Base-by-base conservation (phyloP, 2,329 filamentous ascomycete genomes). In the Microcera coccophila region DNA sequence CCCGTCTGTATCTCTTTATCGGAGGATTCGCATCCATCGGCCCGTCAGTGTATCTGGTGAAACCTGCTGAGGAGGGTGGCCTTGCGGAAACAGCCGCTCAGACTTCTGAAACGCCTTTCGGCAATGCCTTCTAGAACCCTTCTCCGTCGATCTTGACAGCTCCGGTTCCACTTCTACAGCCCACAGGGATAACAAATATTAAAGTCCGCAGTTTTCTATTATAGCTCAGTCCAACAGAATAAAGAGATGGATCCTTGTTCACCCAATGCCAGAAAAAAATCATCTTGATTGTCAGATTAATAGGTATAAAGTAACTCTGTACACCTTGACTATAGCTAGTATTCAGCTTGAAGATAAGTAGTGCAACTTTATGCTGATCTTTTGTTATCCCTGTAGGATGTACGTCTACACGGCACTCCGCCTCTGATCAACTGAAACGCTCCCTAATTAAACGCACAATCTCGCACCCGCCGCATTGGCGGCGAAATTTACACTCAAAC, bases 111-210 rank as follows among this genome's bases (percentile, higher is more conserved):
- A 58, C 55, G 49, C 55, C 37, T 44, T 48, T 14, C 20, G 3
- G 15, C 20, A 11, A 44, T 44, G 22, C 38, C 43, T 58, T 58
- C 55, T 58, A 55, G 55, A 58, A 58, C 47, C 46, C 52, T 58
- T 58, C 52, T 52, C 36, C 41, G 18, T 36, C 33, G 42, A 36
- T 44, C 22, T 26, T 47, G 42, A 41, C 48, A 38, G 42, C 39
- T 29, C 35, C 41, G 40, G 35, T 26, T 21, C 32, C 36, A 24
- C 29, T 38, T 36, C 34, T 31, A 21, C 31, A 43, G n/a, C n/a
- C n/a, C n/a, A n/a, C n/a, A n/a, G n/a, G n/a, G n/a, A n/a, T n/a
- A n/a, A n/a, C n/a, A n/a, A n/a, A n/a, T n/a, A n/a, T n/a, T n/a
- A n/a, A n/a, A n/a, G n/a, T n/a, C n/a, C n/a, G n/a, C n/a, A n/a